These are phyloP conservation scores for Penicillium rolfsii DNA, from an alignment of 2,329 filamentous ascomycete genomes.

Conservation along the genomic window DNA sequence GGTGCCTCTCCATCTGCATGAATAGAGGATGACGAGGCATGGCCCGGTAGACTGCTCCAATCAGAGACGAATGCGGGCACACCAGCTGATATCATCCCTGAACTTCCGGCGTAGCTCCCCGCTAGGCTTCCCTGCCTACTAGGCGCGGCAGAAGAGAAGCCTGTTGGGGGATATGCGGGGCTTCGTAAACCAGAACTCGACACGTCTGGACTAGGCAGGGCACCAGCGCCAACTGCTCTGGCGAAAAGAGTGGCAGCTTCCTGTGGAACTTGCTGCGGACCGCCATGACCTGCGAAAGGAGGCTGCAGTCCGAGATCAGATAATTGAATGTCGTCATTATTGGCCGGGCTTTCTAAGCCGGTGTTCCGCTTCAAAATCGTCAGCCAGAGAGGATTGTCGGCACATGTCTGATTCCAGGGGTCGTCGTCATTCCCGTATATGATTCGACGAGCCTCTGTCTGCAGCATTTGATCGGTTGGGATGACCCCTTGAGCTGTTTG, in stretches of 20 bases:
- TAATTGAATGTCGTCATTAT: conserved; percentile 40
- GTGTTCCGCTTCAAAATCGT: conserved; percentile 49
- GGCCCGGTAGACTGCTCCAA: conserved; percentile 38
- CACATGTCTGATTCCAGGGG: conserved; percentile 50
- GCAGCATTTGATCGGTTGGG: conserved; percentile 44
- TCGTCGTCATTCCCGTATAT: conserved; percentile 42
- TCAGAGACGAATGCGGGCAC: conserved; percentile 37
- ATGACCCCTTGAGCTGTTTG: conserved; percentile 39
- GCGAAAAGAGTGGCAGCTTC: conserved; percentile 39
- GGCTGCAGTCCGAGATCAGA: conserved; percentile 48
- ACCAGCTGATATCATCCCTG: conserved; percentile 33
- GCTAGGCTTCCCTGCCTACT: conserved; percentile 42
- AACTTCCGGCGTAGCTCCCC: conserved; percentile 42
- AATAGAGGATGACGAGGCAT: conserved; percentile 37
- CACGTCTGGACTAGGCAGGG: conserved; percentile 31
- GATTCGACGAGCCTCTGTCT: conserved; percentile 40
- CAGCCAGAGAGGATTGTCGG: conserved; percentile 52
- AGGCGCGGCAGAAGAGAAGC: conserved; percentile 40
- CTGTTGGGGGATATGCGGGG: conserved; percentile 34
- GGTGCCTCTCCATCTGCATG: conserved; percentile 34
- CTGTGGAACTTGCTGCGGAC: conserved; percentile 38
- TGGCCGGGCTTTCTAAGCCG: conserved; percentile 40
- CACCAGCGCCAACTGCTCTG: conserved; percentile 28
- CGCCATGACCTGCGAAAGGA: conserved; percentile 46
- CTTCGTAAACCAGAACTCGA: conserved; percentile 40